Evolutionary conservation across 306 rosid genomes (phyloP).

Genomic region (Rosa lucieae): DNA sequence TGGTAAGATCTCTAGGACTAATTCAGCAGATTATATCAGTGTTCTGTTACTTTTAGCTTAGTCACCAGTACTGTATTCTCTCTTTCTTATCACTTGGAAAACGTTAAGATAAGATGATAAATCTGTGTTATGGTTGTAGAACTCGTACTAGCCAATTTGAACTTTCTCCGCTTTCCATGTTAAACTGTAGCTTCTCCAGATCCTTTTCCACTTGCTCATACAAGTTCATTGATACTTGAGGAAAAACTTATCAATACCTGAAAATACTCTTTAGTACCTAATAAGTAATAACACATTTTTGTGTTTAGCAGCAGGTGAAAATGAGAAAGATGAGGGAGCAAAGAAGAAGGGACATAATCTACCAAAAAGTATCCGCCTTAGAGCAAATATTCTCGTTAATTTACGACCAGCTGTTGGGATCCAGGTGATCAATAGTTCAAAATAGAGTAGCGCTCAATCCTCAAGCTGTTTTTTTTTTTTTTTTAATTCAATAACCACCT

Average conservation of each 20-base stretch:
- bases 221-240: background rate
- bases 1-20: slow-evolving; percentile 28
- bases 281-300: background rate
- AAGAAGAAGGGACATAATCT: slow-evolving; percentile 17
- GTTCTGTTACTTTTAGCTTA: background rate
- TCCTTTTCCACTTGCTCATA: background rate
- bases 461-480: background rate
- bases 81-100: background rate
- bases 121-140: too few relatives aligned
- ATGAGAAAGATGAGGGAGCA: slow-evolving; percentile 17
- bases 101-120: too few relatives aligned
- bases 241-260: background rate
- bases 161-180: too few relatives aligned
- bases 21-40: background rate
- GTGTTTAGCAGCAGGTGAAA: slow-evolving; percentile 14
- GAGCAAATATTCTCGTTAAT: slow-evolving; percentile 53
- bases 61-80: background rate
- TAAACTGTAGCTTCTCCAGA: background rate
- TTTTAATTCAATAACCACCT: background rate
- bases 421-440: slow-evolving; percentile 39
- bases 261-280: background rate
- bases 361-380: slow-evolving; percentile 38
- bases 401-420: slow-evolving; percentile 52
- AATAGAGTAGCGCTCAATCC: background rate
- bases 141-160: too few relatives aligned